phyloP scores from a whole-genome alignment of 2,329 filamentous ascomycete genomes.

The Pseudogymnoascus sp. region DNA sequence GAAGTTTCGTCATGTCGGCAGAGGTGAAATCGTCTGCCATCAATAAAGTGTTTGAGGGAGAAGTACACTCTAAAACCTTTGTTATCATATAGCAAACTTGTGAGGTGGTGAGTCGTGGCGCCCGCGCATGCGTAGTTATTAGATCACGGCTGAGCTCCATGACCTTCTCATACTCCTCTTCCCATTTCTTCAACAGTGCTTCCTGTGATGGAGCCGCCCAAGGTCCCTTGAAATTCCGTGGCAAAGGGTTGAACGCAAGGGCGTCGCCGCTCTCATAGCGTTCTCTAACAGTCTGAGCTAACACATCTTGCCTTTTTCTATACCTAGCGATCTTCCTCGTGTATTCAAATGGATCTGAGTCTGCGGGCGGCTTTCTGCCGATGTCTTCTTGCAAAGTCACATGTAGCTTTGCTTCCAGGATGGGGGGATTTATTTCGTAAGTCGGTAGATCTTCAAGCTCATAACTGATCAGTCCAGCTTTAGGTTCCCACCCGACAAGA shows the following conservation, averaged over 20 bases:
- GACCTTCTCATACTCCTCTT: background rate
- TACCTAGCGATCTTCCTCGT: background rate
- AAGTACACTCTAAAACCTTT: background rate
- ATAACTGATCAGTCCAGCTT: background rate
- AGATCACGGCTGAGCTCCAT: background rate
- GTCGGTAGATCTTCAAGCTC: background rate
- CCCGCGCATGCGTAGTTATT: background rate
- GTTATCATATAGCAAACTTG: background rate
- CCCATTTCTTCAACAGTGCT: background rate
- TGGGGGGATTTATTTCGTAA: background rate
- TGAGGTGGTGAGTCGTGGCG: background rate
- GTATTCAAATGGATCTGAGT: slow-evolving; percentile 1
- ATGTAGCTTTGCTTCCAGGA: background rate
- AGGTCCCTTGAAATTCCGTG: background rate
- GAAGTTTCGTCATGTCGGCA: background rate
- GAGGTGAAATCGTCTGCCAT: background rate
- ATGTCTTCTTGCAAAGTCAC: slow-evolving; percentile 1
- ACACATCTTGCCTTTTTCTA: background rate
- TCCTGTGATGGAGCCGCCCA: background rate
- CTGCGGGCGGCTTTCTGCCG: background rate
- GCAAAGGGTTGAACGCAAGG: background rate
- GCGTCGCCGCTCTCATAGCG: background rate
- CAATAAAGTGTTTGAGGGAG: background rate
- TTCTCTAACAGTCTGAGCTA: background rate
- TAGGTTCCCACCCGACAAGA: background rate